Evolutionary conservation across 768 basidiomycete species (phyloP), one percentile per base, ranked within the genome.

Genomic region (Myochromella boudieri): DNA sequence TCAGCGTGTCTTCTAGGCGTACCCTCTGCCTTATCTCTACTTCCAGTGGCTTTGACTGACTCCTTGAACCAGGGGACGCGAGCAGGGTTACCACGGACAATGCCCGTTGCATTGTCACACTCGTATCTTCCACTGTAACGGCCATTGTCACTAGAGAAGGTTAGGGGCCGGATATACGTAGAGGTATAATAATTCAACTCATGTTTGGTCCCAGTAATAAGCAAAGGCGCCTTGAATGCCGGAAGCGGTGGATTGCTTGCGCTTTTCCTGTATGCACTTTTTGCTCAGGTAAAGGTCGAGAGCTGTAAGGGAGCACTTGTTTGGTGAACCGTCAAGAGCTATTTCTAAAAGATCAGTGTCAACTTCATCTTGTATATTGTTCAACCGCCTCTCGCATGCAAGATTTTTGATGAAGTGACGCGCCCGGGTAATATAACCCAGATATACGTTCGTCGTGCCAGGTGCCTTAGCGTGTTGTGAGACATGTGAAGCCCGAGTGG

Each of bases 301-400:
- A 1, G 51, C 65, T 4, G 20, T 12, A 6, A 59, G 57, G 2
- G 66, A 67, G 27, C 54, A 57, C 21, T 46, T 41, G 47, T 65
- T 66, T 3, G 67, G 68, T 1, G 52, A 48, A 1, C 46, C 40
- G 11, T 62, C 49, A 24, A 70, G 63, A n/a, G 68, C 63, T 12
- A 46, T 51, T 18, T 21, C 59, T 4, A 68, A 49, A 3, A 56
- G 22, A 15, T 55, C 49, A 1, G 46, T 52, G 48, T 63, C 59
- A 10, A 57, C 45, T 8, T 44, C 53, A n/a, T 55, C 55, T 3
- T 47, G 57, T 44, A n/a, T 53, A 25, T 12, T 48, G 43, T 10
- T 11, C 3, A 4, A 15, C 4, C 4, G 10, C 15, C 34, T 3
- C 34, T 36, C 34, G 6, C 6, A 2, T 6, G 11, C 34, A 18